These are phyloP conservation scores for Penicillium sp. DNA, from an alignment of 2,329 filamentous ascomycete species.

Conservation along the genomic window DNA sequence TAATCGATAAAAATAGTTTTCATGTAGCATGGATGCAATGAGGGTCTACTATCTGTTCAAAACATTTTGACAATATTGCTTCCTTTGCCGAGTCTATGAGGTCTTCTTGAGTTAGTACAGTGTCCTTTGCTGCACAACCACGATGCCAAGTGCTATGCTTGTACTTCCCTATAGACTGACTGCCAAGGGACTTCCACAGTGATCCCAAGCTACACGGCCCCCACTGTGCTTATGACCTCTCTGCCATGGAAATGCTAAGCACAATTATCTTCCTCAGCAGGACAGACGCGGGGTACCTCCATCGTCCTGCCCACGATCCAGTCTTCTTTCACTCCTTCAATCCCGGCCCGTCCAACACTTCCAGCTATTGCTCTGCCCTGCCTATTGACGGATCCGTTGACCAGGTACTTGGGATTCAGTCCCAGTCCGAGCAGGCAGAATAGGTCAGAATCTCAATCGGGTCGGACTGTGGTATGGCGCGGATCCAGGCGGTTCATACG, in stretches of 20 bases:
- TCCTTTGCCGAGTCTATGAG: background rate
- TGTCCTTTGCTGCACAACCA: no score
- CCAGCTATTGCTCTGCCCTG: background rate
- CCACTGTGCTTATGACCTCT: no score
- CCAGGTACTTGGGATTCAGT: background rate
- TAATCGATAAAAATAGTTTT: background rate
- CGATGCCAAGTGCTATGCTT: no score
- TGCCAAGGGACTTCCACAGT: no score
- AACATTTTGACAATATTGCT: background rate
- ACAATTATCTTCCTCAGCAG: background rate
- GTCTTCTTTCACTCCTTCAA: background rate
- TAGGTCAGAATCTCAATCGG: background rate
- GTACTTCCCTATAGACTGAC: no score
- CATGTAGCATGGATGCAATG: background rate
- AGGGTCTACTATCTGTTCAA: background rate
- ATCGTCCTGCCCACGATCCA: no score
- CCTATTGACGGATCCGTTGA: background rate
- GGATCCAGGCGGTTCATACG: background rate
- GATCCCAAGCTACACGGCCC: no score
- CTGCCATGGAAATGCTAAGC: no score
- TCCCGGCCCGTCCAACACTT: no score
- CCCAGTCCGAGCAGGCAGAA: background rate
- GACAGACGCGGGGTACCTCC: background rate
- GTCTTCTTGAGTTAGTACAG: background rate
- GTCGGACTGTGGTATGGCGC: background rate